A percentile compares a stretch with the other conserved stretches of the same genome.
These are phyloP conservation scores for Cardamine occulta DNA, from an alignment of 345 rosid genomes.

Conservation along the genomic window DNA sequence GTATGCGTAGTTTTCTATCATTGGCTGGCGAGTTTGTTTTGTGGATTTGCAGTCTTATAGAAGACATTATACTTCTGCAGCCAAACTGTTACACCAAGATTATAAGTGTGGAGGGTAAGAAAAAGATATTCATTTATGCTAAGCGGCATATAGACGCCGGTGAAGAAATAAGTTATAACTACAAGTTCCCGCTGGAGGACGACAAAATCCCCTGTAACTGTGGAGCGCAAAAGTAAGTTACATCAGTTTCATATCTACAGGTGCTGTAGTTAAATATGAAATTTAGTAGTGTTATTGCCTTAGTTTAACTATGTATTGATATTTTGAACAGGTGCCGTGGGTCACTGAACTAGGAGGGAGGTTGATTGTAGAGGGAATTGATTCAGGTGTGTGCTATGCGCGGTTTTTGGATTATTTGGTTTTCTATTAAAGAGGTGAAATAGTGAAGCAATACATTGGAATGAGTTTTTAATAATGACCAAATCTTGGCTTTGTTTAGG, in stretches of 20 bases:
- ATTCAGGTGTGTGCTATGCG: conserved; percentile 32
- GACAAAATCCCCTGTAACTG: conserved; percentile 97
- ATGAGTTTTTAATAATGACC: not conserved
- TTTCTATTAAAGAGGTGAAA: not conserved
- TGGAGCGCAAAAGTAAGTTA: conserved; percentile 85
- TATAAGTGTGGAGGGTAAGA: conserved; percentile 89
- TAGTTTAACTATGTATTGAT: conserved; percentile 13
- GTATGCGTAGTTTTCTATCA: conserved; percentile 10
- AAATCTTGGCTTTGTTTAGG: not conserved
- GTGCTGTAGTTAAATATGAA: not conserved
- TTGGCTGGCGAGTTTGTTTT: conserved; percentile 31
- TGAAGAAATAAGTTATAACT: conserved; percentile 96
- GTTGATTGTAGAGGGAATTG: conserved; percentile 27
- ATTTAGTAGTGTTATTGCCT: not conserved
- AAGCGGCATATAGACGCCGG: conserved; percentile 82
- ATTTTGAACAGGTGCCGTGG: conserved; percentile 78
- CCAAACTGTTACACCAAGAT: conserved; percentile 99
- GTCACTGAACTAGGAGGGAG: conserved; percentile 68
- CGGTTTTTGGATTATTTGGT: not conserved
- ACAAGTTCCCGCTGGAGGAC: conserved; percentile 96
- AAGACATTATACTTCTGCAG: conserved; percentile 53
- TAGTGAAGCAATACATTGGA: not conserved
- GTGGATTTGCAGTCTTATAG: conserved; percentile 33
- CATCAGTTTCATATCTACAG: conserved; percentile 1
- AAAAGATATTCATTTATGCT: conserved; percentile 92